phyloP scores from a whole-genome alignment of 164 flowering plant species.

The Magnolia officinalis region DNA sequence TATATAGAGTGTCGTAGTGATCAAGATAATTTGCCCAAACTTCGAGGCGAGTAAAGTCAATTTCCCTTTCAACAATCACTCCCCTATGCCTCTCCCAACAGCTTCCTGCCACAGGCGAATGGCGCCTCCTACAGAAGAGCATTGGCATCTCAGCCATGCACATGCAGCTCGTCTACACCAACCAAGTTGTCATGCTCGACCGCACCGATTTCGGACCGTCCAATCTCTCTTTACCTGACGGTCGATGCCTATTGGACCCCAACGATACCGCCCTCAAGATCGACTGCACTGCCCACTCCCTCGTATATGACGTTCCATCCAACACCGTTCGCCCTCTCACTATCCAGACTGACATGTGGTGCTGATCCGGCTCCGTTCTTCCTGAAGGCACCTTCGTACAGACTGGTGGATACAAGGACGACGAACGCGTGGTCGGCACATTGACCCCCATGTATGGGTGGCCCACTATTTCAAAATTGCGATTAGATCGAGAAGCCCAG shows the following conservation, averaged over 20 bases:
- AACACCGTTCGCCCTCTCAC: constrained; percentile 65
- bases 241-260: constrained; percentile 39
- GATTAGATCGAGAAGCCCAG: constrained; percentile 62
- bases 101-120: constrained; percentile 8
- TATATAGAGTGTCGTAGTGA: no score
- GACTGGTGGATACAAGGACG: constrained; percentile 74
- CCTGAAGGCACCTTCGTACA: constrained; percentile 61
- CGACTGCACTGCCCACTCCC: constrained; percentile 87
- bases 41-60: no score
- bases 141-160: constrained; percentile 84
- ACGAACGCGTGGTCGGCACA: constrained; percentile 48
- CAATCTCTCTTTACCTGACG: constrained; percentile 53
- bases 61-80: background rate
- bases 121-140: constrained; percentile 28
- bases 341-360: constrained; percentile 75
- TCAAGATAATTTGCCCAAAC: no score
- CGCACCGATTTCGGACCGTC: constrained; percentile 73
- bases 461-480: constrained; percentile 22
- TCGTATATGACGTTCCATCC: constrained; percentile 50
- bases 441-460: constrained; percentile 43
- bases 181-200: constrained; percentile 61
- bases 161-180: constrained; percentile 58
- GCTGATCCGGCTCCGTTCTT: constrained; percentile 71
- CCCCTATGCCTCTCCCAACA: background rate
- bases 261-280: constrained; percentile 22